These are phyloP conservation scores for Colletotrichum aenigma DNA, from an alignment of 2,329 filamentous ascomycete genomes.

Conservation along the genomic window DNA sequence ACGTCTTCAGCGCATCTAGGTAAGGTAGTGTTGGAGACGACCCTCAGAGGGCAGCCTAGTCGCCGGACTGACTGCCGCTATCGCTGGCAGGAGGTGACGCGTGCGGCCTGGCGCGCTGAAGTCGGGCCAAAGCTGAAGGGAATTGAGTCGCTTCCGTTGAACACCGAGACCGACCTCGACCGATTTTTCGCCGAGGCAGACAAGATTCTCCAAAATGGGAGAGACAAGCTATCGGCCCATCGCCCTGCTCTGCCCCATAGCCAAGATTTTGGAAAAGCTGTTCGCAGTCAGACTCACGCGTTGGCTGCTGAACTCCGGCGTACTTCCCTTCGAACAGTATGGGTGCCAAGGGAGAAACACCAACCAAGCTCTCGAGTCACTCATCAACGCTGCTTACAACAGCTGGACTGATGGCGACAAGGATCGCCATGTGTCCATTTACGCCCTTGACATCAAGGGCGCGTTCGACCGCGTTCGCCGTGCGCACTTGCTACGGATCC, in stretches of 20 bases:
- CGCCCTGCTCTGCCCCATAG: neutral
- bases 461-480: too few relatives aligned
- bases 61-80: accelerated
- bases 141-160: neutral
- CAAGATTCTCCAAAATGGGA: neutral
- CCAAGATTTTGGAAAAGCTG: neutral
- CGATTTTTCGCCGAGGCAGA: neutral
- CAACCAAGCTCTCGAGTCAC: too few relatives aligned
- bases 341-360: too few relatives aligned
- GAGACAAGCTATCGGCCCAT: neutral
- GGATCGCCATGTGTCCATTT: too few relatives aligned
- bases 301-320: neutral
- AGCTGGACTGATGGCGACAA: too few relatives aligned
- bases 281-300: neutral
- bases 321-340: neutral
- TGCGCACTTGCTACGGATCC: too few relatives aligned
- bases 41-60: accelerated
- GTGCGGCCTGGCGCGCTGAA: neutral
- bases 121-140: neutral
- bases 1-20: too few relatives aligned
- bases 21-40: too few relatives aligned
- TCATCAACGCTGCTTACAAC: too few relatives aligned
- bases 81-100: neutral
- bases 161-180: neutral
- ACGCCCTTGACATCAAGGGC: too few relatives aligned